These are phyloP conservation scores for Salvia sclarea DNA, from an alignment of 305 asterid species.

Conservation along the genomic window DNA sequence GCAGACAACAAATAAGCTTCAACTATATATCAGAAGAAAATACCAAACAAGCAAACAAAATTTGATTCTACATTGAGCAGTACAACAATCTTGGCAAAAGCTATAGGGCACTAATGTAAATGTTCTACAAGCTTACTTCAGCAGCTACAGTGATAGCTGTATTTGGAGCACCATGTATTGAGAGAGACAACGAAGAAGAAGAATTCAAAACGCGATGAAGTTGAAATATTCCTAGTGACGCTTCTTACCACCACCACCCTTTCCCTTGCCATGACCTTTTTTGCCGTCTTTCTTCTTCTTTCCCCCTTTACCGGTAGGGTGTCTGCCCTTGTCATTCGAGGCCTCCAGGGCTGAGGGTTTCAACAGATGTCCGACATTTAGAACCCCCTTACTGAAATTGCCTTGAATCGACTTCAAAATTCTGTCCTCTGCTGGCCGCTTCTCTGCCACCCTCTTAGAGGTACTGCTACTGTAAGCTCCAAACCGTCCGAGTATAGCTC, in stretches of 20 bases:
- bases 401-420: conserved; percentile 67
- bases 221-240: conserved; percentile 40
- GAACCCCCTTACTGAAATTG: conserved; percentile 73
- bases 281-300: conserved; percentile 63
- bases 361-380: conserved; percentile 63
- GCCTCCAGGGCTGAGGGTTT: conserved; percentile 46
- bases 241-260: conserved; percentile 57
- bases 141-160: not conserved
- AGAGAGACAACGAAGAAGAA: not conserved
- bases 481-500: conserved; percentile 58
- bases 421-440: conserved; percentile 63
- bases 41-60: not conserved
- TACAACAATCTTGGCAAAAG: not conserved
- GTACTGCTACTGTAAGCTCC: conserved; percentile 47
- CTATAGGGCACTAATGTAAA: not conserved
- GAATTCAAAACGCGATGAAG: not conserved
- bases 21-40: not conserved
- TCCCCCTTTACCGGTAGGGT: conserved; percentile 43
- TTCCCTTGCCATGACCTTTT: conserved; percentile 50
- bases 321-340: conserved; percentile 28
- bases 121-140: not conserved
- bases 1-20: no score
- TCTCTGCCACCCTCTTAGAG: conserved; percentile 40
- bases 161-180: not conserved
- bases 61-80: not conserved